A percentile compares a stretch with the other conserved stretches of the same genome.
Conservation (phyloP, 257 asterid species). For the Linaria vulgaris region DNA sequence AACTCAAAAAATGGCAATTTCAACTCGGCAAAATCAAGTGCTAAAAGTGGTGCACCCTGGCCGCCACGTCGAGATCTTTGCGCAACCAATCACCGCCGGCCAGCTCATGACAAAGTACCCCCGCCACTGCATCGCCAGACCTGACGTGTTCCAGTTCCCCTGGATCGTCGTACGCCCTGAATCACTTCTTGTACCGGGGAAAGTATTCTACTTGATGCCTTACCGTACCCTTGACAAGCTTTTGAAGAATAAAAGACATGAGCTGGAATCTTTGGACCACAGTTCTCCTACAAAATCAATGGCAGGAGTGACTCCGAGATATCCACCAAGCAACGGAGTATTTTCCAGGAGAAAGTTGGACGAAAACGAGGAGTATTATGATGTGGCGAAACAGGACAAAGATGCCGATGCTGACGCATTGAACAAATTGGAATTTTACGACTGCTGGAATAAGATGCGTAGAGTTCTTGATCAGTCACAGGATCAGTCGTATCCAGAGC, state of each 20-base stretch:
- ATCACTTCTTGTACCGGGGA: slow-evolving; percentile 39
- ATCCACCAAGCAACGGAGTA: slow-evolving; percentile 25
- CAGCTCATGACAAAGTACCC: slow-evolving; percentile 54
- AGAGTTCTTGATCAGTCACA: slow-evolving; percentile 19
- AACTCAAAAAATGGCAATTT: slow-evolving; percentile 27
- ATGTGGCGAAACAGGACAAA: slow-evolving; percentile 8
- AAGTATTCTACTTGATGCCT: slow-evolving; percentile 39
- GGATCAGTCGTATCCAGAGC: slow-evolving; percentile 11
- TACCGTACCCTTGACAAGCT: slow-evolving; percentile 31
- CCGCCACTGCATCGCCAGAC: slow-evolving; percentile 59
- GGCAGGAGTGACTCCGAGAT: slow-evolving; percentile 28
- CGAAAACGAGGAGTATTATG: slow-evolving; percentile 15
- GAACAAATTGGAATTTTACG: slow-evolving; percentile 29
- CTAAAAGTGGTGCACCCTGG: slow-evolving; percentile 61
- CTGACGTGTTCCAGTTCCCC: slow-evolving; percentile 64
- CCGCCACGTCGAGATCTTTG: slow-evolving; percentile 38
- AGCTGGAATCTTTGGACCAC: background rate
- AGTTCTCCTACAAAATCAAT: slow-evolving; percentile 10
- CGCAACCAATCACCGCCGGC: slow-evolving; percentile 48
- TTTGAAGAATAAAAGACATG: slow-evolving; percentile 30
- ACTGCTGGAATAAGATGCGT: slow-evolving; percentile 38
- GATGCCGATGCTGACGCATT: slow-evolving; percentile 15
- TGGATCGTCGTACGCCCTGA: slow-evolving; percentile 66
- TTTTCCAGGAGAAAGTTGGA: slow-evolving; percentile 14
- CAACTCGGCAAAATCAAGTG: slow-evolving; percentile 34